A percentile compares a stretch with the other conserved stretches of the same genome.
These are phyloP conservation scores for Pyrenochaeta sp. DNA, from an alignment of 2,329 filamentous ascomycete genomes.

Conservation along the genomic window DNA sequence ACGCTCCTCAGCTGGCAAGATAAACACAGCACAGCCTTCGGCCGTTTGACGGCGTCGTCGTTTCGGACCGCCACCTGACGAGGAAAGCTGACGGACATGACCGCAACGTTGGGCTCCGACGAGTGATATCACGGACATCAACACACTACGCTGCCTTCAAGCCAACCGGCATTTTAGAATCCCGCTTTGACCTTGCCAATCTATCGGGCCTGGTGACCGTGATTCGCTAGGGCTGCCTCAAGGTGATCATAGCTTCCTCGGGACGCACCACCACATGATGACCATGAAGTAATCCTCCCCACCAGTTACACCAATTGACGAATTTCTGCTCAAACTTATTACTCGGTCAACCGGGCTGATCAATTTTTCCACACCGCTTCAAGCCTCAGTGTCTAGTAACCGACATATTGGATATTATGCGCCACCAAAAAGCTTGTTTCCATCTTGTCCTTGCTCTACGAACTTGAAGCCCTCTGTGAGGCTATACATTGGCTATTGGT, in stretches of 20 bases:
- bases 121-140: slow-evolving; percentile 18
- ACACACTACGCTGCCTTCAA: slow-evolving; percentile 17
- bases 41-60: slow-evolving; percentile 5
- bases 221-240: slow-evolving; percentile 24
- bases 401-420: slow-evolving; percentile 25
- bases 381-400: slow-evolving; percentile 18
- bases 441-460: slow-evolving; percentile 16
- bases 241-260: slow-evolving; percentile 29
- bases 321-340: slow-evolving; percentile 13
- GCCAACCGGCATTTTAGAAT: slow-evolving; percentile 19
- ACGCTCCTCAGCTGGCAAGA: neutral
- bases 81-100: slow-evolving; percentile 21
- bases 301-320: slow-evolving; percentile 17
- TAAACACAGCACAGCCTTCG: slow-evolving; percentile 5
- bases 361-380: slow-evolving; percentile 20
- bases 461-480: slow-evolving; percentile 9
- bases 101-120: slow-evolving; percentile 18
- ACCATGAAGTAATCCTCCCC: slow-evolving; percentile 13
- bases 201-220: slow-evolving; percentile 22
- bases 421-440: slow-evolving; percentile 30
- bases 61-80: slow-evolving; percentile 6
- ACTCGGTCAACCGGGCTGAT: slow-evolving; percentile 20
- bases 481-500: slow-evolving; percentile 19
- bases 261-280: slow-evolving; percentile 20
- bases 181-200: slow-evolving; percentile 23